Conservation (phyloP, 805 yeast genomes). For the Myxozyma neotropica region DNA sequence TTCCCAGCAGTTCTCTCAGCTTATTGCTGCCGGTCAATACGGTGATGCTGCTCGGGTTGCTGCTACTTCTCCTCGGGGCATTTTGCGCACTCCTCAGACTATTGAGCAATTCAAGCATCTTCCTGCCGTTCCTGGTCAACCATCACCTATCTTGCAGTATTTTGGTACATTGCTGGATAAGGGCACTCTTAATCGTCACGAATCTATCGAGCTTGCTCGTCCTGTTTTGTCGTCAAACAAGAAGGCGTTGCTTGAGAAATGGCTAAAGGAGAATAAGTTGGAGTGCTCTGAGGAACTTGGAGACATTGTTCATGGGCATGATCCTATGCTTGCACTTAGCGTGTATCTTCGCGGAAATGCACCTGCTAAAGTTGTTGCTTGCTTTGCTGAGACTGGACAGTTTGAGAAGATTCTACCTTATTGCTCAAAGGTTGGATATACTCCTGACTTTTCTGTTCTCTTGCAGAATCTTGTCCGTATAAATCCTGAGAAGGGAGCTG, state of each 20-base stretch:
- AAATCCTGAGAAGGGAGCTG: constrained; percentile 97
- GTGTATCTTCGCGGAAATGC: constrained; percentile 82
- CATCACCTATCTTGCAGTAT: constrained; percentile 91
- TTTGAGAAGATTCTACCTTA: constrained; percentile 94
- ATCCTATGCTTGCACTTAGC: constrained; percentile 82
- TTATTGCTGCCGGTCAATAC: constrained; percentile 82
- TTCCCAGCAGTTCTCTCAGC: constrained; percentile 85
- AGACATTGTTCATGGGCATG: constrained; percentile 89
- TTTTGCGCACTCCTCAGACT: constrained; percentile 88
- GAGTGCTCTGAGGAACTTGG: constrained; percentile 97
- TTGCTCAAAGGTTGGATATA: constrained; percentile 83
- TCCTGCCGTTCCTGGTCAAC: constrained; percentile 91
- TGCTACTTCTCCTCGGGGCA: constrained; percentile 81
- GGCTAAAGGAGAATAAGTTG: constrained; percentile 93
- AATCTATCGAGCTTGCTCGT: constrained; percentile 90
- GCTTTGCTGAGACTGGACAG: constrained; percentile 93
- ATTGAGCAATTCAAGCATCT: constrained; percentile 87
- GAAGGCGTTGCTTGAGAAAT: constrained; percentile 89
- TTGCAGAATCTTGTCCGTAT: constrained; percentile 88
- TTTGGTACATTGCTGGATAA: constrained; percentile 88
- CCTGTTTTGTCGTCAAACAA: constrained; percentile 96
- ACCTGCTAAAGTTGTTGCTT: constrained; percentile 86
- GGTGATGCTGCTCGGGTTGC: constrained; percentile 94
- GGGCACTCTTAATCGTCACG: constrained; percentile 89
- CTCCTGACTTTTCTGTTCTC: constrained; percentile 86